A percentile compares a stretch with the other conserved stretches of the same genome.
phyloP scores from a whole-genome alignment of 2,329 filamentous ascomycete genomes.

The Colletotrichum costaricense region DNA sequence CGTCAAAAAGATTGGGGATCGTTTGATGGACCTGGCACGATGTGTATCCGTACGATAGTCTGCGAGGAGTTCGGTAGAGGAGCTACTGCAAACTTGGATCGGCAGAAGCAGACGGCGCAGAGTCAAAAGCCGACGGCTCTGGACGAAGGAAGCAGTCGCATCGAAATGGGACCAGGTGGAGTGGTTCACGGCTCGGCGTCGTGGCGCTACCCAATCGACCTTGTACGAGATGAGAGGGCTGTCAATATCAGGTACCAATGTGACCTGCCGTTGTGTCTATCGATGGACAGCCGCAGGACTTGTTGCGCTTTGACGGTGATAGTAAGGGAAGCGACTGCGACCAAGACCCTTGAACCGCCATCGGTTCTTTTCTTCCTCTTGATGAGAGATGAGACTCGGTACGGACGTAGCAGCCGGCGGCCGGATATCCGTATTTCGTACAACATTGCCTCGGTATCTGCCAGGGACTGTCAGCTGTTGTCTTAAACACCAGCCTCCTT shows the following conservation, averaged over 20 bases:
- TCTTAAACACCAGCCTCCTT: conserved; percentile 10
- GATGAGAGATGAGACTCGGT: background rate
- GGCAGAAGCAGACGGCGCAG: background rate
- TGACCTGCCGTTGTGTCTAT: background rate
- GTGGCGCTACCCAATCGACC: background rate
- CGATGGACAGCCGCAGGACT: background rate
- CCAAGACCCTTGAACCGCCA: background rate
- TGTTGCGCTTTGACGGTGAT: conserved; percentile 11
- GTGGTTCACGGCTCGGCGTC: background rate
- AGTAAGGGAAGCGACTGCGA: background rate
- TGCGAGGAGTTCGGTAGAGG: background rate
- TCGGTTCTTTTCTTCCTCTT: background rate
- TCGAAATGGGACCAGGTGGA: background rate
- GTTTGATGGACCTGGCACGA: background rate
- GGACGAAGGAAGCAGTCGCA: background rate
- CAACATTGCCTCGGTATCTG: background rate
- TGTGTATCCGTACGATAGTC: background rate
- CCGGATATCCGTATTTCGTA: background rate
- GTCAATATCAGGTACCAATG: conserved; percentile 17
- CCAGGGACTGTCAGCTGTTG: background rate
- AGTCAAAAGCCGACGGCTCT: background rate
- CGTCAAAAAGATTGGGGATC: background rate
- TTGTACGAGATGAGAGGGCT: background rate
- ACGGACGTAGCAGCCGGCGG: background rate
- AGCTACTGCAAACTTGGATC: background rate